A percentile compares a stretch with the other conserved stretches of the same genome.
phyloP scores from a whole-genome alignment of 768 basidiomycete species.

The Tephrocybe rancida region DNA sequence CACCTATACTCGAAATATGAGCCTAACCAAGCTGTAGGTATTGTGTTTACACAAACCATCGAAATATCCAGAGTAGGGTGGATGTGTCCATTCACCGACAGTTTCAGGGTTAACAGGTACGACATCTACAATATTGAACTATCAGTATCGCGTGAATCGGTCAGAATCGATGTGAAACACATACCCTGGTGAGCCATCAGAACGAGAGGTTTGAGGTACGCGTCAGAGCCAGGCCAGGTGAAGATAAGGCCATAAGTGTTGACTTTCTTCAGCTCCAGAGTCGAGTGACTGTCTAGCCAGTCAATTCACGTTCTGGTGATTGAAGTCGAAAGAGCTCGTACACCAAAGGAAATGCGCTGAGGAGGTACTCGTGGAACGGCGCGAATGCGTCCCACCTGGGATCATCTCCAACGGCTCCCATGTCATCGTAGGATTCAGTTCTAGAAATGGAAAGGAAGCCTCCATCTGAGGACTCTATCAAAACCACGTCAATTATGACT shows the following conservation, averaged over 20 bases:
- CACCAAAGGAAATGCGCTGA: slow-evolving; percentile 57
- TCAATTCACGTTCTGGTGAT: background rate
- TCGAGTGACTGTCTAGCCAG: slow-evolving; percentile 46
- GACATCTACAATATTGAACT: slow-evolving; percentile 43
- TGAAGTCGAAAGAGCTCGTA: slow-evolving; percentile 33
- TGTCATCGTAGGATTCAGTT: slow-evolving; percentile 55
- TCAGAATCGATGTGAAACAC: slow-evolving; percentile 2
- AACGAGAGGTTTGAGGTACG: slow-evolving; percentile 67
- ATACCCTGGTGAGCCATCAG: slow-evolving; percentile 70
- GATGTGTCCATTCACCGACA: slow-evolving; percentile 51
- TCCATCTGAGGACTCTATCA: background rate
- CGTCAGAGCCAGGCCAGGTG: slow-evolving; percentile 69
- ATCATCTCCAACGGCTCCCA: slow-evolving; percentile 49
- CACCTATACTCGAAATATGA: slow-evolving; percentile 23
- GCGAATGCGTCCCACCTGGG: slow-evolving; percentile 57
- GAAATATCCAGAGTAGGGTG: slow-evolving; percentile 61
- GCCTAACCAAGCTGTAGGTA: background rate
- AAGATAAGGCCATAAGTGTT: slow-evolving; percentile 79
- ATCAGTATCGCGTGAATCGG: background rate
- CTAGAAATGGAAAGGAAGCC: slow-evolving; percentile 30
- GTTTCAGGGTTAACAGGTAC: slow-evolving; percentile 61
- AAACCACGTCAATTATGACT: slow-evolving; percentile 11
- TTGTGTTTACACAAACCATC: slow-evolving; percentile 38
- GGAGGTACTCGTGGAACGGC: slow-evolving; percentile 58
- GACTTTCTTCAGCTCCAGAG: slow-evolving; percentile 63